These are phyloP conservation scores for Cardamine resedifolia DNA, from an alignment of 345 rosid species.

Conservation along the genomic window DNA sequence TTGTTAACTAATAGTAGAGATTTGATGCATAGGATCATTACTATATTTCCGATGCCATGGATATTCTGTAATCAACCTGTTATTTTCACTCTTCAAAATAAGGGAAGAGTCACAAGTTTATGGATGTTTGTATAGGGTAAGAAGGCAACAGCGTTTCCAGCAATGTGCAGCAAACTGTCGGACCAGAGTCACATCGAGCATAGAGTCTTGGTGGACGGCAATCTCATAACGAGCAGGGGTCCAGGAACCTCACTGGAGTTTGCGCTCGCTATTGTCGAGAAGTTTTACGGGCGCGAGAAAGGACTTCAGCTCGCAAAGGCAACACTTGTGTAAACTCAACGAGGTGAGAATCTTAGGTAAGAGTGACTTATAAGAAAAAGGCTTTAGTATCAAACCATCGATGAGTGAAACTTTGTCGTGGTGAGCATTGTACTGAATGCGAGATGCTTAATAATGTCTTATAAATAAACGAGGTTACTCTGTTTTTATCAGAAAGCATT, in stretches of 20 bases:
- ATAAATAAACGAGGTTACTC: slow-evolving; percentile 24
- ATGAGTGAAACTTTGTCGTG: slow-evolving; percentile 16
- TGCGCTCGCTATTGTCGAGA: slow-evolving; percentile 76
- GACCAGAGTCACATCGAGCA: slow-evolving; percentile 73
- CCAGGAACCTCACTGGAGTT: slow-evolving; percentile 96
- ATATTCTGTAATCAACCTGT: background rate
- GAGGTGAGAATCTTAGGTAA: slow-evolving; percentile 27
- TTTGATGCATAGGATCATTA: slow-evolving; percentile 1
- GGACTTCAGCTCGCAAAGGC: slow-evolving; percentile 71
- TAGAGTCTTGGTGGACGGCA: slow-evolving; percentile 87
- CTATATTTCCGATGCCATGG: background rate
- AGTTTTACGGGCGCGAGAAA: slow-evolving; percentile 67
- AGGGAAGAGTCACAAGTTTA: background rate
- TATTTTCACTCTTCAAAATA: background rate
- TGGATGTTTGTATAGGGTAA: slow-evolving; percentile 59
- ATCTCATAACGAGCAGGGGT: slow-evolving; percentile 85
- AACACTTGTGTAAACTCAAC: slow-evolving; percentile 46
- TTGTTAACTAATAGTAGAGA: no score
- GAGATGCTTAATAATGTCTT: slow-evolving; percentile 22
- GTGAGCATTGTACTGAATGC: slow-evolving; percentile 5
- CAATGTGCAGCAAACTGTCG: slow-evolving; percentile 72
- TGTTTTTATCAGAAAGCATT: background rate
- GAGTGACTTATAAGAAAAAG: slow-evolving; percentile 16
- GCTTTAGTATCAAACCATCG: slow-evolving; percentile 15
- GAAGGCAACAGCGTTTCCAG: slow-evolving; percentile 89